Conservation (phyloP, 2,329 filamentous ascomycete genomes). For the Zasmidium citrigriseum region DNA sequence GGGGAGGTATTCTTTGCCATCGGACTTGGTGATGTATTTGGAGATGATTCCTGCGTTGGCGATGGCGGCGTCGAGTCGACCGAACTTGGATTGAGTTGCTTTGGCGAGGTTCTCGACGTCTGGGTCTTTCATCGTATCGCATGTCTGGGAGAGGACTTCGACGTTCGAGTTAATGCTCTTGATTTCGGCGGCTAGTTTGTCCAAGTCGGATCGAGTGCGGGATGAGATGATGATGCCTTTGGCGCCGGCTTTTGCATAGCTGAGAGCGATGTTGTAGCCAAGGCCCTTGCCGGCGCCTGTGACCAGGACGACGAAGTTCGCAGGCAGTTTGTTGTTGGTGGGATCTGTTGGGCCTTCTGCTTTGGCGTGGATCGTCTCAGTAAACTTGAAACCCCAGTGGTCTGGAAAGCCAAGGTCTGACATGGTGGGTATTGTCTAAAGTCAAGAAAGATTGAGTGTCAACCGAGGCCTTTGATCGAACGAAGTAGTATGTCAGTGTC, state of each 20-base stretch:
- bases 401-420: slow-evolving; percentile 1
- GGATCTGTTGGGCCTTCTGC: slow-evolving; percentile 19
- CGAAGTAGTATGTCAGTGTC: too few species aligned
- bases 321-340: slow-evolving; percentile 12
- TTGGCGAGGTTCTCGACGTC: slow-evolving; percentile 12
- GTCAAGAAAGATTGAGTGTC: too few species aligned
- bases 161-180: slow-evolving; percentile 4
- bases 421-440: too few species aligned
- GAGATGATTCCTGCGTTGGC: slow-evolving; percentile 21
- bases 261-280: slow-evolving; percentile 16
- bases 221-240: slow-evolving; percentile 20
- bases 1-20: slow-evolving; percentile 12
- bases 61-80: slow-evolving; percentile 12
- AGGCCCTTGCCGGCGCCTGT: slow-evolving; percentile 22
- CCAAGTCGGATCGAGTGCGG: slow-evolving; percentile 14
- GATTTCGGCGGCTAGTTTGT: slow-evolving; percentile 11
- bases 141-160: slow-evolving; percentile 4
- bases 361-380: slow-evolving; percentile 16
- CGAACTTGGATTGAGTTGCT: slow-evolving; percentile 12
- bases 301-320: slow-evolving; percentile 19
- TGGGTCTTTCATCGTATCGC: slow-evolving; percentile 8
- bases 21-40: slow-evolving; percentile 15
- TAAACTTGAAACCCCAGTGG: slow-evolving; percentile 18
- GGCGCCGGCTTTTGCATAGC: slow-evolving; percentile 18
- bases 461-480: too few species aligned